Conservation (phyloP, 2,329 filamentous ascomycete genomes). For the Triangularia setosa region DNA sequence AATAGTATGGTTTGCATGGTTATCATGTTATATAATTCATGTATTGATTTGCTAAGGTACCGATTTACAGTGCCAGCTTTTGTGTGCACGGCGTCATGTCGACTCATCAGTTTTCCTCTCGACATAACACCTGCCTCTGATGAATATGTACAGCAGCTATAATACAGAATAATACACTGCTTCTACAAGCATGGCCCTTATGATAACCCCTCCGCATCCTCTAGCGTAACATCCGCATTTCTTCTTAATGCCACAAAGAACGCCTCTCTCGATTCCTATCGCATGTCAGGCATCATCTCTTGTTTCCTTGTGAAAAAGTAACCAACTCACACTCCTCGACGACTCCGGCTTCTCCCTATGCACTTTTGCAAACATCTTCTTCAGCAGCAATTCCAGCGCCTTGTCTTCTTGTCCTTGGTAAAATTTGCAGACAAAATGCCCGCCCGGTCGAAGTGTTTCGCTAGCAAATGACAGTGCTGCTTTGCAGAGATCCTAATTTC, state of each 20-base stretch:
- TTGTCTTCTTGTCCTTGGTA: slow-evolving; percentile 90
- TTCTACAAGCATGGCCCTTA: too few species aligned
- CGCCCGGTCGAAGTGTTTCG: slow-evolving; percentile 75
- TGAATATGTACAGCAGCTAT: neutral
- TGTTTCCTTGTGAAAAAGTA: neutral
- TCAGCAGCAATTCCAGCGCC: slow-evolving; percentile 68
- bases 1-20: too few species aligned
- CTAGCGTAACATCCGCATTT: slow-evolving; percentile 43
- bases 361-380: slow-evolving; percentile 73
- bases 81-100: too few species aligned
- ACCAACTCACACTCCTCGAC: slow-evolving; percentile 67
- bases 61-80: too few species aligned
- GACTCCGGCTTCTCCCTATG: slow-evolving; percentile 87
- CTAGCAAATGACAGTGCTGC: slow-evolving; percentile 82
- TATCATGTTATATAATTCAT: too few species aligned
- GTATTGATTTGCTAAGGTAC: too few species aligned
- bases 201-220: slow-evolving; percentile 19
- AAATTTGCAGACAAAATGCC: slow-evolving; percentile 96
- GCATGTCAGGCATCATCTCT: neutral
- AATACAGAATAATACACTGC: too few species aligned
- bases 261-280: slow-evolving; percentile 71
- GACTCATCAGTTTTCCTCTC: neutral
- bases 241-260: slow-evolving; percentile 79
- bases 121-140: neutral
- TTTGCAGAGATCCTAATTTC: slow-evolving; percentile 73